Base-by-base conservation (phyloP, 805 yeast species). In the Komagataella pastoris region DNA sequence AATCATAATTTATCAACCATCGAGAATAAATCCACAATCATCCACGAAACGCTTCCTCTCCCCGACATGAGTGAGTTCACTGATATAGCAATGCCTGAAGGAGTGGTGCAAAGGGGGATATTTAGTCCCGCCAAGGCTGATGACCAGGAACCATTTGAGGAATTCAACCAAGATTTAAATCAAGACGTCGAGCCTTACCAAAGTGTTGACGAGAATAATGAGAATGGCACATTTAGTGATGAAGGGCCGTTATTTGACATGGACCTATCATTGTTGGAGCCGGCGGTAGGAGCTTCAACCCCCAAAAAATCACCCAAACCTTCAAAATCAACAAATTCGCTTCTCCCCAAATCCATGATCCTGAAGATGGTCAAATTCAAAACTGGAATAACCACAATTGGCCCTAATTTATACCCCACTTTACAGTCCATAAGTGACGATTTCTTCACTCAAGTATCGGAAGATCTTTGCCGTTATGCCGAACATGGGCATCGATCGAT, bases 381-480 rank as follows among this genome's bases (percentile, higher is more conserved):
- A 14, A 30, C 40, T 30, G 40, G 14, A 30, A 8, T 3, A 8
- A 30, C 14, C 14, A 10, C 40, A 30, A 8, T 30, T 30, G 40
- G 40, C 40, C 6, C 40, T 10, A 14, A 10, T 14, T 30, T 30
- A 30, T 10, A 30, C 40, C 40, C 40, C 5, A 30, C 40, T 12
- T 30, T 30, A 30, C 40, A 30, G 8, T 30, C 40, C 40, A 61
- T 66, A 47, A 66, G 72, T 2, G 59, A 61, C 19, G 66, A 63
- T 46, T 73, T 73, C 48, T 58, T 72, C 46, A 54, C 57, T 21
- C 67, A 66, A 19, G 65, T 71, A 52, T 52, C 67, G 55, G 53
- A 50, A 0, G 74, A 71, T 53, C 57, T 72, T 48, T 55, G 60
- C 18, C 62, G 66, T 3, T 67, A 65, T 54, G 69, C 71, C 1